Evolutionary conservation across 164 flowering plant species (phyloP), one percentile per base, ranked within the genome.

Genomic region (Piper longum): DNA sequence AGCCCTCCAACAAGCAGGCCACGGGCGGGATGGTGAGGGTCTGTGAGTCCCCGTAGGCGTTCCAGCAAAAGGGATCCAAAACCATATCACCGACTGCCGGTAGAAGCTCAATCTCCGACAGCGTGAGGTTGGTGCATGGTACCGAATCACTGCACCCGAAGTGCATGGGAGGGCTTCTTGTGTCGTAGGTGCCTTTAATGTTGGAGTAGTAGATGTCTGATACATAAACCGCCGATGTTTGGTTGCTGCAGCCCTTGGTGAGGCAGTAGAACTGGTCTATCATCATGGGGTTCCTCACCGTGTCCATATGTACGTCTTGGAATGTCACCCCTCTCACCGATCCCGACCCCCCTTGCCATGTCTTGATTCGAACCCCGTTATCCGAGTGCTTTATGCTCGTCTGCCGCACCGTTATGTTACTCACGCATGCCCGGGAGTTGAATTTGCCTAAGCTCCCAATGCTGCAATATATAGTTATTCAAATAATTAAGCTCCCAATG

Each of bases 311-410:
- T 41, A 91, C 70, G 64, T 84, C 83, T 16, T 65, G 70, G 78
- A 89, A 91, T n/a, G 71, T 77, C 3, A 91, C 77, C 2, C 66
- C 68, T 0, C 90, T 79, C 4, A 91, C 96, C 0, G 83, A 60
- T 3, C 98, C 96, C 1, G 77, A 80, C 7, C 98, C 98, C 0
- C 98, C 98, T 75, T 87, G 98, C 91, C 95, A 91, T 64, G 98
- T 91, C 69, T 91, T 91, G 74, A 91, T 85, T 55, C 96, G 64
- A 3, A 87, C 81, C 0, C 96, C 98, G 55, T 89, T 89, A 66
- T 83, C 88, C 0, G 96, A 91, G 54, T 73, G 65, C 70, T 73
- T 78, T 43, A 89, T 87, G 14, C 72, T 65, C 8, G 87, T 78
- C 59, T 85, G 77, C 2, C 67, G 63, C 5, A 87, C 92, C 2